Percentiles rank a stretch among this genome's conserved stretches.
phyloP scores from a whole-genome alignment of 2,329 filamentous ascomycete genomes.

The Ophiostoma australiae region DNA sequence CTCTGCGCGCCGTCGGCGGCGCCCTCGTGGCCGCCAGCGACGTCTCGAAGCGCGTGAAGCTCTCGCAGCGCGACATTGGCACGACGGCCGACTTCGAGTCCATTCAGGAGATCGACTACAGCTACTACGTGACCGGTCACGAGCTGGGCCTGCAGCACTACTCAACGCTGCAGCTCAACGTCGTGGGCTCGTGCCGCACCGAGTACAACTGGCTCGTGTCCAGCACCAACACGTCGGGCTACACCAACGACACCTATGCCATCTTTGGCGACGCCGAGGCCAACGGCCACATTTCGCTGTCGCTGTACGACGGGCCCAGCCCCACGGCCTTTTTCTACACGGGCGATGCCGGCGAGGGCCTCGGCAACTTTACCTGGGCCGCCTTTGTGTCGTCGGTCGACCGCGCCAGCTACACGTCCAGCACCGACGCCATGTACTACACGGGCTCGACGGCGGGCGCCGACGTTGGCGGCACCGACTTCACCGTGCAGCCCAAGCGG shows the following conservation, averaged over 20 bases:
- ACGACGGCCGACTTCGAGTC: conserved; percentile 26
- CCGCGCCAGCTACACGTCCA: conserved; percentile 30
- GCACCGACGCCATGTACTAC: conserved; percentile 31
- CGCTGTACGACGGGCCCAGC: conserved; percentile 25
- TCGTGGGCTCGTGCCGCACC: conserved; percentile 32
- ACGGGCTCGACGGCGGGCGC: conserved; percentile 18
- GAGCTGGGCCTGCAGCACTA: conserved; percentile 32
- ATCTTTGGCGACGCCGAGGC: conserved; percentile 20
- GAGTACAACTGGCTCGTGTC: conserved; percentile 32
- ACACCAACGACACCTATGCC: conserved; percentile 27
- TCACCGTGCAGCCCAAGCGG: conserved; percentile 27
- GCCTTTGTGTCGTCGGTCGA: conserved; percentile 31
- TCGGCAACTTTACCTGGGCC: conserved; percentile 31
- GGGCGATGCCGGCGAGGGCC: conserved; percentile 19
- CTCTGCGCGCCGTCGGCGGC: conserved; percentile 79
- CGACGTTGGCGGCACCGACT: conserved; percentile 21
- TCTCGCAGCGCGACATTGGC: conserved; percentile 24
- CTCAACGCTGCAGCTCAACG: conserved; percentile 29
- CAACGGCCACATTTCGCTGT: conserved; percentile 25
- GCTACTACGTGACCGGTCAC: conserved; percentile 29
- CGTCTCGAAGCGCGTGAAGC: conserved; percentile 17
- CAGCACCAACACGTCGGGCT: conserved; percentile 23
- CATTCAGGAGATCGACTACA: conserved; percentile 30
- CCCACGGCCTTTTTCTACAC: conserved; percentile 23
- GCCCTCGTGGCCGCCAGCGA: conserved; percentile 70